phyloP scores from a whole-genome alignment of 2,329 filamentous ascomycete genomes.

The Colletotrichum brevisporum region DNA sequence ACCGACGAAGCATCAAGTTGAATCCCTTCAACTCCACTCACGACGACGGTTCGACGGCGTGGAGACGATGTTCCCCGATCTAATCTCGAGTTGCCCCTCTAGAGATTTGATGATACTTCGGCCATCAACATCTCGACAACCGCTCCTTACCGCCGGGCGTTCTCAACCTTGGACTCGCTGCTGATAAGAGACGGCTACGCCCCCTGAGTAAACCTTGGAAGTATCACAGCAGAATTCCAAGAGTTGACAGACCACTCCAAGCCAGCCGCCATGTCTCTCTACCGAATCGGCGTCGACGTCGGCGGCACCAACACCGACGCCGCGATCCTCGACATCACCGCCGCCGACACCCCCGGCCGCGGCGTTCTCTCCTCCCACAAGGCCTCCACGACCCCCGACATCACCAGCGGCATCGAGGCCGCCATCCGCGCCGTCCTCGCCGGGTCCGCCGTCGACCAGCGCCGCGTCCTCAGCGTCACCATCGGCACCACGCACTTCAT shows the following conservation, averaged over 20 bases:
- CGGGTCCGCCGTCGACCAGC: conserved; percentile 53
- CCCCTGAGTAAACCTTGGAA: neutral
- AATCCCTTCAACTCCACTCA: neutral
- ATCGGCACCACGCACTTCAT: conserved; percentile 67
- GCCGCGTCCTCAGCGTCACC: conserved; percentile 60
- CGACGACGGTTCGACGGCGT: neutral
- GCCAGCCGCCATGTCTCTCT: conserved; percentile 50
- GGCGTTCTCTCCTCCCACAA: conserved; percentile 64
- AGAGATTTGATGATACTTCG: conserved; percentile 1
- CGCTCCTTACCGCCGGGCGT: neutral
- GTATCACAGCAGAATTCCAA: neutral
- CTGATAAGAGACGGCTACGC: neutral
- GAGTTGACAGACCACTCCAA: neutral
- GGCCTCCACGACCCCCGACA: conserved; percentile 63
- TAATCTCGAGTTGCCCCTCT: neutral
- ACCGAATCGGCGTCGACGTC: conserved; percentile 61
- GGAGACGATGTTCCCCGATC: neutral
- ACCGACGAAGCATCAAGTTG: neutral
- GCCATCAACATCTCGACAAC: neutral
- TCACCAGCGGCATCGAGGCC: conserved; percentile 62
- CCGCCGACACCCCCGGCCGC: conserved; percentile 50
- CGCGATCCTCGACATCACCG: conserved; percentile 59
- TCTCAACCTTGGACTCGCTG: neutral
- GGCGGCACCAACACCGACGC: conserved; percentile 60
- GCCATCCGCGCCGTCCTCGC: conserved; percentile 60